These are phyloP conservation scores for Backusella psychrophila DNA, from an alignment of 192 early-diverging fungal genomes.

Conservation along the genomic window DNA sequence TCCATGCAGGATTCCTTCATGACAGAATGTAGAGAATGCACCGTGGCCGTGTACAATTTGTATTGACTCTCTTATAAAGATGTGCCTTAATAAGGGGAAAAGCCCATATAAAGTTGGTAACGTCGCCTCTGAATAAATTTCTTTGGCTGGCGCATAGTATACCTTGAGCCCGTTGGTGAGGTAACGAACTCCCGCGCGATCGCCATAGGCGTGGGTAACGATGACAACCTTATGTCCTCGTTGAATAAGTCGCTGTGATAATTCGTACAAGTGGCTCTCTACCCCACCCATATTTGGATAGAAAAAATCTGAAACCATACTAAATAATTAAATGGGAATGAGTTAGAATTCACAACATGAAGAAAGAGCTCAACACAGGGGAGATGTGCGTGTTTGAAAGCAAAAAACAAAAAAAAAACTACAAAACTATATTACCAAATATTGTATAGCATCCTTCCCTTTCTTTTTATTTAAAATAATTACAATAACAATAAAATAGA, in stretches of 20 bases:
- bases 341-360: background rate
- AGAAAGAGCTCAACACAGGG: background rate
- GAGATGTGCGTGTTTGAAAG: background rate
- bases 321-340: slow-evolving; percentile 18
- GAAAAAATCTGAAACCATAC: slow-evolving; percentile 98
- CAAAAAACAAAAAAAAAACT: background rate
- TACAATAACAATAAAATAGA: background rate
- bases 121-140: slow-evolving; percentile 83
- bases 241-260: slow-evolving; percentile 84
- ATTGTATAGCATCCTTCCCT: slow-evolving; percentile 24
- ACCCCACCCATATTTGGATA: slow-evolving; percentile 97
- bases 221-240: slow-evolving; percentile 96
- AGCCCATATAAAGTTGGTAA: slow-evolving; percentile 89
- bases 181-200: slow-evolving; percentile 83
- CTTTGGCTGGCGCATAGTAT: slow-evolving; percentile 87
- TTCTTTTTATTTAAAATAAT: background rate
- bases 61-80: slow-evolving; percentile 87
- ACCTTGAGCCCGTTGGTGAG: slow-evolving; percentile 92
- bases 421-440: slow-evolving; percentile 23
- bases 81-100: slow-evolving; percentile 91
- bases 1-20: slow-evolving; percentile 94
- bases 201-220: slow-evolving; percentile 88
- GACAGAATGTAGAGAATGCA: slow-evolving; percentile 92
- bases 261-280: slow-evolving; percentile 90
- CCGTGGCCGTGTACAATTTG: slow-evolving; percentile 96